Base-by-base conservation (phyloP, 2,329 filamentous ascomycete species). In the Talaromyces verruculosus region DNA sequence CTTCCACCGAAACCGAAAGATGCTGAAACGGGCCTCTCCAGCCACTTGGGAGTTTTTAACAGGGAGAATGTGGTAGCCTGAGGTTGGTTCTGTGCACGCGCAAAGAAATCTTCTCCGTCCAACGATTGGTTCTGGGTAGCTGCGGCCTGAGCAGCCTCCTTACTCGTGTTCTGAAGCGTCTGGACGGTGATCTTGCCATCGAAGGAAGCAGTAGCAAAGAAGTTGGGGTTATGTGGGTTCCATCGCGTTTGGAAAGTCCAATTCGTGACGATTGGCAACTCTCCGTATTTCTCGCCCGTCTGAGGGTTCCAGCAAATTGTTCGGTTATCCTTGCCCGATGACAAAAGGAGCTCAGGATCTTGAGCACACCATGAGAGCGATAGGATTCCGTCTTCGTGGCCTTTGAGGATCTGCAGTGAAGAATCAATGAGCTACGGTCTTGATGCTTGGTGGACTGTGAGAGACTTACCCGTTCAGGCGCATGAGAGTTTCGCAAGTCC, bases 231-330 rank as follows among this genome's bases (percentile, higher is more conserved):
- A 71, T 91, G 89, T 35, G 95, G 95, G 77, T 97, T 93, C 85
- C 96, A 98, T 68, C 90, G 87, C 5, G 95, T 97, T 76, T 94
- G 89, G 83, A 99, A 99, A 5, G 93, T 97, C 94, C 95, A 99
- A 79, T 98, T 99, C n/a, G 94, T 97, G 63, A 96, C 93, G 73
- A 97, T 92, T 4, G 94, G 93, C 75, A 98, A 94, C 79, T 98
- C 94, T 70, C 96, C 95, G 69, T 93, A 90, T 13, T 87, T 84
- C 75, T 95, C 88, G 63, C 94, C 94, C 2, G 91, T 97, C 74
- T 95, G 91, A 1, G 95, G 92, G 78, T 98, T 98, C 95, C 96
- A 99, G 68, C 95, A 89, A 67, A 99, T 86, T 1, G 93, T 97
- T 72, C 92, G 88, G 76, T 98, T 98, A 79, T 99, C 95, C 80